Percentiles rank a stretch among this genome's conserved stretches.
Conservation (phyloP, 2,329 filamentous ascomycete genomes). For the Arthrobotrys megalospora region DNA sequence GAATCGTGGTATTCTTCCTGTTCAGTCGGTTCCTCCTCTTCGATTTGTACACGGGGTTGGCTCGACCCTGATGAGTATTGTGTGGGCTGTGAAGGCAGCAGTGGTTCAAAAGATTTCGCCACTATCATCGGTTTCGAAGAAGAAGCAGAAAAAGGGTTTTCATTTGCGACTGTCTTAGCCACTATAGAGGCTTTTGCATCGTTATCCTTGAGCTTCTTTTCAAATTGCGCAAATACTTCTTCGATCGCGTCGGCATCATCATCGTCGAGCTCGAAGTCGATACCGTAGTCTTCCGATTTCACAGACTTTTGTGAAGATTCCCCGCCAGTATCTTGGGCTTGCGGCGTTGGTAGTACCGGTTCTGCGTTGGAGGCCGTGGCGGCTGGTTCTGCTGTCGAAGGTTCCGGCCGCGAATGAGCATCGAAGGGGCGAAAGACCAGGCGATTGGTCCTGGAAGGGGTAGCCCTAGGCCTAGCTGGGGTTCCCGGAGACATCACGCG, state of each 20-base stretch:
- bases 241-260: slow-evolving; percentile 55
- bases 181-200: background rate
- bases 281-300: slow-evolving; percentile 49
- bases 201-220: slow-evolving; percentile 33
- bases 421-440: slow-evolving; percentile 54
- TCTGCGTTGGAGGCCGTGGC: background rate
- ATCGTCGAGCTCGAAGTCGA: slow-evolving; percentile 58
- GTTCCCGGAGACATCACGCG: slow-evolving; percentile 57
- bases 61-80: slow-evolving; percentile 7
- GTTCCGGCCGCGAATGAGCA: slow-evolving; percentile 7
- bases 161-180: background rate
- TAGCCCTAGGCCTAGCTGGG: slow-evolving; percentile 31
- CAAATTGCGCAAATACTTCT: slow-evolving; percentile 49
- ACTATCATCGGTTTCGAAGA: background rate
- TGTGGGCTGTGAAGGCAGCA: slow-evolving; percentile 5
- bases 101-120: slow-evolving; percentile 7
- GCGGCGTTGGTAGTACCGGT: slow-evolving; percentile 9
- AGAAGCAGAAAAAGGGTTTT: background rate
- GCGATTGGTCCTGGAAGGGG: slow-evolving; percentile 34
- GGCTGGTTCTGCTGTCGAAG: background rate
- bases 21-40: slow-evolving; percentile 23
- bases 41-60: background rate
- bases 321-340: slow-evolving; percentile 5
- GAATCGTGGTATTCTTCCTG: slow-evolving; percentile 60
- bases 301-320: slow-evolving; percentile 27